Conservation (phyloP, 1,139 yeast species). For the Diutina neorugosa region DNA sequence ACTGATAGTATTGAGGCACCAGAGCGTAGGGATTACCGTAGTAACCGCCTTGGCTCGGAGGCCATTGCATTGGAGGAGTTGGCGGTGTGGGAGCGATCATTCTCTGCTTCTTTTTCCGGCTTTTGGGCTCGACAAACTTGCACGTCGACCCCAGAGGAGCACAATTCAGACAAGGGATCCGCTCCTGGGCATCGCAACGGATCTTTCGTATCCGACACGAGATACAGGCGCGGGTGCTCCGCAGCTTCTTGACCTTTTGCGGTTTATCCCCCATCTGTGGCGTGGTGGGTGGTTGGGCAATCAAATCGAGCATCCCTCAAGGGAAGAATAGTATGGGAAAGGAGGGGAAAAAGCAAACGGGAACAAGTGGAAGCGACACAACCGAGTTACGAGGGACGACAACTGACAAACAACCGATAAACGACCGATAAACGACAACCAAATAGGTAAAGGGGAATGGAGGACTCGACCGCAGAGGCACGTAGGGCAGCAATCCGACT, state of each 20-base stretch:
- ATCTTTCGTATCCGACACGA: slow-evolving; percentile 4
- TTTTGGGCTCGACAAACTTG: slow-evolving; percentile 2
- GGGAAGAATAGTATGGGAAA: not conserved
- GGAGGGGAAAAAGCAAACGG: not conserved
- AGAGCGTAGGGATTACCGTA: not conserved
- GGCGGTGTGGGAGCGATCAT: slow-evolving; percentile 3
- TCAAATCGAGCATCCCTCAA: slow-evolving; percentile 1
- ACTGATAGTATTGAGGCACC: not conserved
- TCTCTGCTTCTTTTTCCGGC: not conserved
- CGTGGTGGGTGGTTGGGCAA: slow-evolving; percentile 1
- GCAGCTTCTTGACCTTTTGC: slow-evolving; percentile 4
- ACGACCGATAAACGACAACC: no score
- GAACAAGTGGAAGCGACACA: no score
- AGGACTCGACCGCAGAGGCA: no score
- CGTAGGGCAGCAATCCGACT: no score
- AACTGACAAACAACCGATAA: no score
- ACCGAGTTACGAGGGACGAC: no score
- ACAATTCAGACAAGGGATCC: slow-evolving; percentile 2
- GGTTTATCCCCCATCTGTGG: slow-evolving; percentile 3
- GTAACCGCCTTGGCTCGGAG: not conserved
- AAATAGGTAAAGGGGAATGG: no score
- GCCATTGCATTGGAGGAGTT: slow-evolving; percentile 3
- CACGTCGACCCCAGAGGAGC: slow-evolving; percentile 3
- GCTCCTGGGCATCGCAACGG: slow-evolving; percentile 4
- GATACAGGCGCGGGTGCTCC: slow-evolving; percentile 2